Evolutionary conservation across 371 early-diverging fungal species (phyloP), one percentile per base, ranked within the genome.

Genomic region (Vittaforma corneae): DNA sequence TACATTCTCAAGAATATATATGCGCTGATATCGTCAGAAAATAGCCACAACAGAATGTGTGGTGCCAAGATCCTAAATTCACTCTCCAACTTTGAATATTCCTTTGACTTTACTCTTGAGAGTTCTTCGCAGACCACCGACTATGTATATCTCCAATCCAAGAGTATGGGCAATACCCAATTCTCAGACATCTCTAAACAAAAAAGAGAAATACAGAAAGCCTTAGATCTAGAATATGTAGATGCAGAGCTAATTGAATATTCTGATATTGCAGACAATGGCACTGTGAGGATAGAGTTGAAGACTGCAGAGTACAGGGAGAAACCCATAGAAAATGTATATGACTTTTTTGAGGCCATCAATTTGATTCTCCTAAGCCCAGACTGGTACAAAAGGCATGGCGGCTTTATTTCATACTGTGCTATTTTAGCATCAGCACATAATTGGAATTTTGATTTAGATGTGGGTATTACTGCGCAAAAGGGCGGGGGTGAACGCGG

Each of bases 381-480:
- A 45, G 68, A 65, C 16, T 79, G 79, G 79, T 48, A 72, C 28
- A 73, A 66, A 47, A 56, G 79, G 50, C 76, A 76, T 50, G 79
- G 79, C 0, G 70, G 72, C 1, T 64, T 76, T 47, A 60, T 68
- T 40, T 68, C 64, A 48, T 65, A 48, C 65, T 9, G 57, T 59
- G 45, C 59, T 34, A 45, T 72, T 62, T 58, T 67, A 56, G 47
- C 6, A 26, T 6, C 6, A 26, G 9, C 9, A 6, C 50, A 11
- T 48, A 26, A 20, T 20, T 11, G 20, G 9, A 48, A 48, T 48
- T 11, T 9, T 9, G 20, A 20, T 6, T 32, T 5, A 53, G 9
- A 53, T 29, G 33, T 6, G 18, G 26, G 26, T 20, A 26, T 48
- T 9, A 48, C 26, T 18, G n/a, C n/a, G n/a, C n/a, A n/a, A n/a